phyloP scores from a whole-genome alignment of 2,329 filamentous ascomycete species.

The Xylaria sp. region DNA sequence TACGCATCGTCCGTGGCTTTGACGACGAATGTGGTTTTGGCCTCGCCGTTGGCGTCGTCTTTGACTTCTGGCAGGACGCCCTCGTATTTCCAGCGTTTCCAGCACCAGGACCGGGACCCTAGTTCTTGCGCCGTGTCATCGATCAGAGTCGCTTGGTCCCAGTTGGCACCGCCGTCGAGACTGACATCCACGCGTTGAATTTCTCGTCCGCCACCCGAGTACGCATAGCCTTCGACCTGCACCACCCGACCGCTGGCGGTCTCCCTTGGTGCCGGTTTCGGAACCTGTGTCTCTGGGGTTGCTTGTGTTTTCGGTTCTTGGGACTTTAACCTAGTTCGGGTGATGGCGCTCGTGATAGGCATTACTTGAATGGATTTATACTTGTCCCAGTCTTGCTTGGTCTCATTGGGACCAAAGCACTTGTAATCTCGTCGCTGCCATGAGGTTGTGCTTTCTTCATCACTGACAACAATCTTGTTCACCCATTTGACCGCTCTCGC shows the following conservation, averaged over 20 bases:
- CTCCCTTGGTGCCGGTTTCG: neutral
- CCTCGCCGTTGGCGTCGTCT: conserved; percentile 35
- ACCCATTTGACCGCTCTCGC: conserved; percentile 75
- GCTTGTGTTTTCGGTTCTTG: conserved; percentile 21
- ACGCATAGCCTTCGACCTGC: conserved; percentile 66
- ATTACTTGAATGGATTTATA: conserved; percentile 71
- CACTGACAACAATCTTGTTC: conserved; percentile 65
- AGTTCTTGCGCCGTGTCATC: conserved; percentile 49
- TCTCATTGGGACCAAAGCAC: conserved; percentile 68
- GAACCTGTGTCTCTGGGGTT: neutral
- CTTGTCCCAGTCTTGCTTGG: conserved; percentile 64
- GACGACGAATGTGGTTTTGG: conserved; percentile 62
- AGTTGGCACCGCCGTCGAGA: conserved; percentile 66
- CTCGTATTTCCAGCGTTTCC: conserved; percentile 67
- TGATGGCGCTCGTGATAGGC: conserved; percentile 71
- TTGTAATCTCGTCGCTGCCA: conserved; percentile 74
- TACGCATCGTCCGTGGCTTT: conserved; percentile 71
- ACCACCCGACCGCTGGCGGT: conserved; percentile 28
- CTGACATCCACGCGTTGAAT: conserved; percentile 72
- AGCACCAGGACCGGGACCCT: conserved; percentile 63
- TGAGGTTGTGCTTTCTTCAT: conserved; percentile 69
- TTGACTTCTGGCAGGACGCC: conserved; percentile 49
- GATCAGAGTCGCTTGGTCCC: conserved; percentile 67
- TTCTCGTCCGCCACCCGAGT: conserved; percentile 68
- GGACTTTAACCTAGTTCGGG: conserved; percentile 42